These are phyloP conservation scores for Solanum tarapatanum DNA, from an alignment of 257 asterid genomes.

Conservation along the genomic window DNA sequence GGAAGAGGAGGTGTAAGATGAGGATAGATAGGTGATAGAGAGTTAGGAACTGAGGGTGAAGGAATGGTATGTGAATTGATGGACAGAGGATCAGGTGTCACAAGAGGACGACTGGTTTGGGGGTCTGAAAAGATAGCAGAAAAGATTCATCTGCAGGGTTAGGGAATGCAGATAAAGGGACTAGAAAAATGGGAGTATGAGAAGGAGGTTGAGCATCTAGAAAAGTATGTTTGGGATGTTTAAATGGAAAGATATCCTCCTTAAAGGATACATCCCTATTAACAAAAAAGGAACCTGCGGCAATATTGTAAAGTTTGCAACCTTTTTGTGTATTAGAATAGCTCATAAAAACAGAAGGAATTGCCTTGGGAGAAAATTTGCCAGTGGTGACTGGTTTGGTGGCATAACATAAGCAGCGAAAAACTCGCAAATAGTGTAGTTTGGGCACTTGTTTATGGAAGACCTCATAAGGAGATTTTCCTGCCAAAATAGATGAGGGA, in stretches of 20 bases:
- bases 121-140: background rate
- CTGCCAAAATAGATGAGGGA: background rate
- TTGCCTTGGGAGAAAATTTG: background rate
- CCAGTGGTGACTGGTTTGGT: background rate
- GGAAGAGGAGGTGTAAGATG: background rate
- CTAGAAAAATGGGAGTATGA: background rate
- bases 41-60: background rate
- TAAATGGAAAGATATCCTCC: background rate
- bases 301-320: background rate
- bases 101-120: background rate
- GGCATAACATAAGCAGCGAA: background rate
- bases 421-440: background rate
- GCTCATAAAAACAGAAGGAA: background rate
- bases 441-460: background rate
- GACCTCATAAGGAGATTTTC: background rate
- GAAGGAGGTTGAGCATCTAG: background rate
- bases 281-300: background rate
- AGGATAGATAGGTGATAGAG: background rate
- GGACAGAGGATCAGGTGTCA: background rate
- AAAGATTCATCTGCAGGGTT: background rate
- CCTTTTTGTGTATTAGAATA: background rate
- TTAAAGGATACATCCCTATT: background rate
- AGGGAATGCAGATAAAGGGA: background rate
- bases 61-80: background rate
- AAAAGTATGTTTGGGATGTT: background rate